Conservation (phyloP, 768 basidiomycete species). For the Boletus insuetus region DNA sequence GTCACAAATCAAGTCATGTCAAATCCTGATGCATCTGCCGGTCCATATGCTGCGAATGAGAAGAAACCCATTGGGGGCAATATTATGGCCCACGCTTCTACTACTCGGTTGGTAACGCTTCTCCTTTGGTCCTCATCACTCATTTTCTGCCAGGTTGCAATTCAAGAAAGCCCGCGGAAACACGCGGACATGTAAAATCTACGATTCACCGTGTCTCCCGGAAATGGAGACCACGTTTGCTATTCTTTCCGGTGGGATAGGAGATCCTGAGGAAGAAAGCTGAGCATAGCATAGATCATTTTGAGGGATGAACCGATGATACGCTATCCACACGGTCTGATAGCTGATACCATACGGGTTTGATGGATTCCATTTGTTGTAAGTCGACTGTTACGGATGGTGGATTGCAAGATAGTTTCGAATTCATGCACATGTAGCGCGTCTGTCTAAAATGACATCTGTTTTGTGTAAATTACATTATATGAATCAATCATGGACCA, state of each 20-base stretch:
- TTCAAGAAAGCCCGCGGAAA: constrained; percentile 90
- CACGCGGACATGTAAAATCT: constrained; percentile 93
- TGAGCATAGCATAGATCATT: constrained; percentile 27
- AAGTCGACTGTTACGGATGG: background rate
- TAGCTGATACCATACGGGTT: constrained; percentile 5
- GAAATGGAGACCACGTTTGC: constrained; percentile 96
- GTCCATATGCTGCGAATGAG: constrained; percentile 84
- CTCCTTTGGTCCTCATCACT: constrained; percentile 1
- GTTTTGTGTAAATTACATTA: constrained; percentile 15
- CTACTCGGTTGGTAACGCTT: constrained; percentile 66
- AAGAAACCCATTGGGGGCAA: constrained; percentile 99
- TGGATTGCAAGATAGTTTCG: no score
- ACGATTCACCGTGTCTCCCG: constrained; percentile 96
- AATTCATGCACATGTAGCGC: background rate
- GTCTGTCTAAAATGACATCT: background rate
- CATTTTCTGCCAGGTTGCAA: constrained; percentile 56
- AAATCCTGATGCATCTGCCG: constrained; percentile 91
- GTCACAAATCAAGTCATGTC: constrained; percentile 99
- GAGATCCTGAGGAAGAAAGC: constrained; percentile 88
- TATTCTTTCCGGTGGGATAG: constrained; percentile 87
- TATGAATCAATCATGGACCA: constrained; percentile 33
- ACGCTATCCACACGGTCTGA: background rate
- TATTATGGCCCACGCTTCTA: constrained; percentile 98
- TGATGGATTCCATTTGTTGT: constrained; percentile 16
- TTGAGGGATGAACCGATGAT: background rate